Base-by-base conservation (phyloP, 2,329 filamentous ascomycete species). In the Penicillium decumbens region DNA sequence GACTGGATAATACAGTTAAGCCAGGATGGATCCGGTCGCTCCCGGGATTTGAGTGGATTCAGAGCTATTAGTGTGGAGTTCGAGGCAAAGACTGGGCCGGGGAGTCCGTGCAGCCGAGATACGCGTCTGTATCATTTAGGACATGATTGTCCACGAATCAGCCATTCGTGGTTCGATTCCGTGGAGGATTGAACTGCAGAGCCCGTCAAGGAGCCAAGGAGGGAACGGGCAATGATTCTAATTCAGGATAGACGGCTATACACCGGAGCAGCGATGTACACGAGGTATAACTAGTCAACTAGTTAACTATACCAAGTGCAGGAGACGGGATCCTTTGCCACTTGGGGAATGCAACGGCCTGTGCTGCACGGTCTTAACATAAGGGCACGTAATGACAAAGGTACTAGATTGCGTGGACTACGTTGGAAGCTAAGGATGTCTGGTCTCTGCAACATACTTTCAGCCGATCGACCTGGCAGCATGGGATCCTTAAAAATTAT, bases 21-120 rank as follows among this genome's bases (percentile, higher is more conserved):
- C 20, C 33, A 37, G 18, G 8, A 37, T 20, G 33, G 24, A 20
- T 20, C 52, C 55, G 55, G 55, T 27, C 50, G 30, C 48, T 52
- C 47, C 55, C 55, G 55, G 55, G 53, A 53, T 55, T 54, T 46
- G 45, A 43, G 42, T 45, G 43, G 47, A 32, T 37, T 43, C 41
- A 47, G 30, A 47, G 40, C 30, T 46, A 41, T 15, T 29, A 20
- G 20, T 41, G 47, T 51, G 45, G 48, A 45, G 43, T 43, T 18
- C 27, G 23, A 29, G 38, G 33, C 33, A 35, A 27, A 29, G 39
- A 27, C 45, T 42, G 32, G 39, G 20, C 20, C 38, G 20, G 38
- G 23, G 38, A 55, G 65, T 66, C 65, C 62, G 65, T 68, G 65
- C 65, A 66, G 63, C 60, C 56, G 60, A 63, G 54, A 64, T 66